Conservation (phyloP, 495 filamentous ascomycete species). For the Lindgomyces ingoldianus region DNA sequence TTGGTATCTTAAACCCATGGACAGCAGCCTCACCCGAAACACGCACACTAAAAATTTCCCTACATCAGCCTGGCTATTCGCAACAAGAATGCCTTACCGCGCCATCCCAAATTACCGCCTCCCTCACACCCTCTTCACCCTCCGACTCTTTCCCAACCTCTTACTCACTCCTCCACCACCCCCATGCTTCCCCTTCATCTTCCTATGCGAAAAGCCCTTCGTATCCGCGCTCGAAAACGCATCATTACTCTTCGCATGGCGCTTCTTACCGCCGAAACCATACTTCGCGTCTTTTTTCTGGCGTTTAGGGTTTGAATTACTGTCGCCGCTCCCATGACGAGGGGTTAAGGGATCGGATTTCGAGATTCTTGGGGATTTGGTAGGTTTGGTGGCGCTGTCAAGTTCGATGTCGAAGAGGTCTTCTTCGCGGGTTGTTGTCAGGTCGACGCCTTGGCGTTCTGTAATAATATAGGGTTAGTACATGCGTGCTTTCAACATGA, state of each 20-base stretch:
- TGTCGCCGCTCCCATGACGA: neutral
- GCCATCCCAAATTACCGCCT: neutral
- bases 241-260: constrained; percentile 82
- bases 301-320: constrained; percentile 57
- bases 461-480: constrained; percentile 38
- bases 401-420: constrained; percentile 95
- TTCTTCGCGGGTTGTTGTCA: constrained; percentile 64
- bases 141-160: constrained; percentile 67
- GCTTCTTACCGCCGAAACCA: constrained; percentile 94
- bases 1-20: no score
- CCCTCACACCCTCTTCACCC: constrained; percentile 45
- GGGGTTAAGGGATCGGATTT: neutral
- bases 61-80: neutral
- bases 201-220: constrained; percentile 72
- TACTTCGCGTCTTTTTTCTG: constrained; percentile 91
- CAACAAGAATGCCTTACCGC: no score
- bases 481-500: no score
- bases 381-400: constrained; percentile 62
- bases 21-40: no score
- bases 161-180: constrained; percentile 42
- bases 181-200: constrained; percentile 70
- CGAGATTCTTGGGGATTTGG: neutral
- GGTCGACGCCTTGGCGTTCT: constrained; percentile 81
- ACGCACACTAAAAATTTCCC: no score
- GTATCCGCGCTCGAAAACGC: constrained; percentile 76